Conservation (phyloP, 2,329 filamentous ascomycete species). For the Fulvia fulva region DNA sequence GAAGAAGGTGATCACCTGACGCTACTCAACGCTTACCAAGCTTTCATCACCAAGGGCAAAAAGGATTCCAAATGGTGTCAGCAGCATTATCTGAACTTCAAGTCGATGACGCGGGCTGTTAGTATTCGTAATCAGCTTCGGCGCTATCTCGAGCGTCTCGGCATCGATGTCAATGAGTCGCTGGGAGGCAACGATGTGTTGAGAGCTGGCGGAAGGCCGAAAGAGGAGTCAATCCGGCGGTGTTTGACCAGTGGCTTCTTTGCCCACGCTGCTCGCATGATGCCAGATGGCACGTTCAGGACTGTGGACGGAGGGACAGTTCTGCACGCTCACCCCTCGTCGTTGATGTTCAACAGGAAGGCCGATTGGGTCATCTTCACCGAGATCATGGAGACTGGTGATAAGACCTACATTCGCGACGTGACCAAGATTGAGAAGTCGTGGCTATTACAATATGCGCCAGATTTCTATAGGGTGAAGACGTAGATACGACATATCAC, state of each 20-base stretch:
- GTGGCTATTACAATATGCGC: constrained; percentile 89
- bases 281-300: constrained; percentile 82
- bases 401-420: constrained; percentile 86
- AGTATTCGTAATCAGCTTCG: constrained; percentile 83
- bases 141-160: constrained; percentile 81
- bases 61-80: constrained; percentile 85
- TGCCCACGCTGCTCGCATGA: constrained; percentile 89
- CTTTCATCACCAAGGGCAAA: constrained; percentile 76
- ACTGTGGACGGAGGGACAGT: constrained; percentile 76
- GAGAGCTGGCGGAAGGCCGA: constrained; percentile 40
- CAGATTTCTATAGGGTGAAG: constrained; percentile 70
- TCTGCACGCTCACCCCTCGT: constrained; percentile 85
- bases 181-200: constrained; percentile 38
- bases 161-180: constrained; percentile 64
- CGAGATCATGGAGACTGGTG: constrained; percentile 83
- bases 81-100: constrained; percentile 82
- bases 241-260: constrained; percentile 91
- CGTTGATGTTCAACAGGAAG: constrained; percentile 92
- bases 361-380: constrained; percentile 96
- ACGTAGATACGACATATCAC: constrained; percentile 2
- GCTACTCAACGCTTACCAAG: constrained; percentile 86
- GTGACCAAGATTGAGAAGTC: constrained; percentile 87
- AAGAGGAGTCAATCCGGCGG: constrained; percentile 71
- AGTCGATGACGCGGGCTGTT: constrained; percentile 74
- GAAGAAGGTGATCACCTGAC: constrained; percentile 94